A percentile compares a stretch with the other conserved stretches of the same genome.
Conservation (phyloP, 1,284 basidiomycete species). For the Stereum hirsutum region DNA sequence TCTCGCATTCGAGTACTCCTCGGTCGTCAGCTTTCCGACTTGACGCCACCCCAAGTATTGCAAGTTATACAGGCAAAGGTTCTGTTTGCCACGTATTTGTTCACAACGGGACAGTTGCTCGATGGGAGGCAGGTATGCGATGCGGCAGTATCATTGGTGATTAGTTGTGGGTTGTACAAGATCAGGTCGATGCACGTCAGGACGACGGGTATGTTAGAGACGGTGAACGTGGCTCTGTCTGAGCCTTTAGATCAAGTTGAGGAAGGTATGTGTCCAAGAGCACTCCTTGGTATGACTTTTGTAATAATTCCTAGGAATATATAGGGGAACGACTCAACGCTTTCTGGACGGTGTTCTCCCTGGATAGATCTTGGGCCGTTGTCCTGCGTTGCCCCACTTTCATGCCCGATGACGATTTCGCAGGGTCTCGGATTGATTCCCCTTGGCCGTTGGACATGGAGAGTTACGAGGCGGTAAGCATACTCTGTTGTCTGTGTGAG, state of each 20-base stretch:
- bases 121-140: conserved; percentile 35
- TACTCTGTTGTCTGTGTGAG: neutral
- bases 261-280: conserved; percentile 54
- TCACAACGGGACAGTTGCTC: conserved; percentile 28
- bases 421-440: conserved; percentile 38
- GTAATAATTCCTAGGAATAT: no score
- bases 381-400: conserved; percentile 42
- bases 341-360: conserved; percentile 64
- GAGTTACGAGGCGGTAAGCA: conserved; percentile 43
- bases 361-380: conserved; percentile 58
- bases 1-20: conserved; percentile 33
- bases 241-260: conserved; percentile 31
- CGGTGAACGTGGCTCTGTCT: conserved; percentile 16
- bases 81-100: conserved; percentile 45
- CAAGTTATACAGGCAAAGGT: conserved; percentile 50
- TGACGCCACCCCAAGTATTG: conserved; percentile 31
- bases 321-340: conserved; percentile 53
- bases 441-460: conserved; percentile 58
- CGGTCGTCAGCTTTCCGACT: conserved; percentile 22
- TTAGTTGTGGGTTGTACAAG: conserved; percentile 26
- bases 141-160: conserved; percentile 26
- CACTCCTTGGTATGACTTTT: no score
- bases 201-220: conserved; percentile 9
- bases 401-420: conserved; percentile 26
- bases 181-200: conserved; percentile 13